phyloP scores from a whole-genome alignment of 2,329 filamentous ascomycete genomes.

The Escovopsis sp. region DNA sequence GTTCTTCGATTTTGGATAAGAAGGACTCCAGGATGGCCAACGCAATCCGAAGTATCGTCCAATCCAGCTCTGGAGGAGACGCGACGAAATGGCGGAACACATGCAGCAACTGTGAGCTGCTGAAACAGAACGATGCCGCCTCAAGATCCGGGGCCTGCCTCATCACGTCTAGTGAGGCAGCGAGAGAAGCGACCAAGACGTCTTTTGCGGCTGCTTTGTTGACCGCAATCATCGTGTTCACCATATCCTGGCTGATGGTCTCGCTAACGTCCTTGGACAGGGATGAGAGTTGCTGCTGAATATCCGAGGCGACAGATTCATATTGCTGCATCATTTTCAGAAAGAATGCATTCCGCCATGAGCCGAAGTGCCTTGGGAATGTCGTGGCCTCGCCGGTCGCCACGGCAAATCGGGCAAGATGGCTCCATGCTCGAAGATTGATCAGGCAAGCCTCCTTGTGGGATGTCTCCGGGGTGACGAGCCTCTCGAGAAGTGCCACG shows the following conservation, averaged over 20 bases:
- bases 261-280: constrained; percentile 31
- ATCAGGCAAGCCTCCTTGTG: constrained; percentile 53
- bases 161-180: constrained; percentile 36
- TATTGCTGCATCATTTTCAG: constrained; percentile 42
- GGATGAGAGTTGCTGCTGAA: constrained; percentile 37
- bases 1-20: constrained; percentile 28
- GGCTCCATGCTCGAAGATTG: constrained; percentile 46
- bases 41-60: constrained; percentile 28
- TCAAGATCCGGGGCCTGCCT: constrained; percentile 28
- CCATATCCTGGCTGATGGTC: constrained; percentile 26
- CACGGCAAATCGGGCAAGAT: constrained; percentile 44
- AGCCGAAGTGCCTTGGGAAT: constrained; percentile 29
- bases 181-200: constrained; percentile 31
- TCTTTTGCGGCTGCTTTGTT: constrained; percentile 40
- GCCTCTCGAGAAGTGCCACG: constrained; percentile 38
- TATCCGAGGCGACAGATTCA: constrained; percentile 37
- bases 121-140: constrained; percentile 33
- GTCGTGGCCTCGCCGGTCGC: constrained; percentile 28
- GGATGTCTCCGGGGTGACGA: constrained; percentile 43
- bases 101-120: constrained; percentile 33
- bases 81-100: constrained; percentile 33
- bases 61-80: constrained; percentile 28
- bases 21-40: constrained; percentile 33
- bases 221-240: constrained; percentile 32
- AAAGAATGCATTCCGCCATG: constrained; percentile 42